Percentiles rank a stretch among this genome's conserved stretches.
These are phyloP conservation scores for Xylaria multiplex DNA, from an alignment of 2,329 filamentous ascomycete genomes.

Conservation along the genomic window DNA sequence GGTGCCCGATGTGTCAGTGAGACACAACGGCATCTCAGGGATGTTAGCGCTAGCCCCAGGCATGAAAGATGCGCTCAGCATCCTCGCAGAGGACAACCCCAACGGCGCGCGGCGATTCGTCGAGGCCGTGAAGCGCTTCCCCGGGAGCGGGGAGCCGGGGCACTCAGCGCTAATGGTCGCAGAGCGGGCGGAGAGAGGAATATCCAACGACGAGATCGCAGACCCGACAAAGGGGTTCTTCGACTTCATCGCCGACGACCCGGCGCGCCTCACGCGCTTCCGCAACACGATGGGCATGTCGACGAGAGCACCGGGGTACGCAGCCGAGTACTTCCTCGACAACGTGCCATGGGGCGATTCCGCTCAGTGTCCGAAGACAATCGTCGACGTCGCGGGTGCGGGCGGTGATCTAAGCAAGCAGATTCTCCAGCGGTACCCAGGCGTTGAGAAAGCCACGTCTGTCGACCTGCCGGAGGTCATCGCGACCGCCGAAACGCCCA, in stretches of 20 bases:
- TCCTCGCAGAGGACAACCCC: conserved; percentile 40
- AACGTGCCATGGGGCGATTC: conserved; percentile 41
- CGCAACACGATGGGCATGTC: conserved; percentile 43
- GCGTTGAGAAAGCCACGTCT: conserved; percentile 37
- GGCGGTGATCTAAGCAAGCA: conserved; percentile 42
- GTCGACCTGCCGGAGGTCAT: conserved; percentile 45
- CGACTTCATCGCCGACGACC: conserved; percentile 43
- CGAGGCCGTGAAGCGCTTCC: conserved; percentile 41
- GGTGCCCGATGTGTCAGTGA: conserved; percentile 37
- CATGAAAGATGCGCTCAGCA: conserved; percentile 36
- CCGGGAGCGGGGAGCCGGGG: conserved; percentile 43
- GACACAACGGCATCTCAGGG: conserved; percentile 42
- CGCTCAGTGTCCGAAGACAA: conserved; percentile 36
- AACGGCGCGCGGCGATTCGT: conserved; percentile 34
- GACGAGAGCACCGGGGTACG: conserved; percentile 37
- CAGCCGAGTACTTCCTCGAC: conserved; percentile 41
- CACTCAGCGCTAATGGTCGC: conserved; percentile 41
- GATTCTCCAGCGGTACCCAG: conserved; percentile 37
- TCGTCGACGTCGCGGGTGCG: conserved; percentile 45
- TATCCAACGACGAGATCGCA: conserved; percentile 26
- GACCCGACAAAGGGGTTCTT: conserved; percentile 43
- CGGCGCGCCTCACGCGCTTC: conserved; percentile 40
- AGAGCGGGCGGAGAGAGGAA: conserved; percentile 28
- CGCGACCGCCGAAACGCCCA: conserved; percentile 37
- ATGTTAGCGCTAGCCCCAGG: conserved; percentile 32